Base-by-base conservation (phyloP, 23 red algal species). In the Agarophyton chilense region DNA sequence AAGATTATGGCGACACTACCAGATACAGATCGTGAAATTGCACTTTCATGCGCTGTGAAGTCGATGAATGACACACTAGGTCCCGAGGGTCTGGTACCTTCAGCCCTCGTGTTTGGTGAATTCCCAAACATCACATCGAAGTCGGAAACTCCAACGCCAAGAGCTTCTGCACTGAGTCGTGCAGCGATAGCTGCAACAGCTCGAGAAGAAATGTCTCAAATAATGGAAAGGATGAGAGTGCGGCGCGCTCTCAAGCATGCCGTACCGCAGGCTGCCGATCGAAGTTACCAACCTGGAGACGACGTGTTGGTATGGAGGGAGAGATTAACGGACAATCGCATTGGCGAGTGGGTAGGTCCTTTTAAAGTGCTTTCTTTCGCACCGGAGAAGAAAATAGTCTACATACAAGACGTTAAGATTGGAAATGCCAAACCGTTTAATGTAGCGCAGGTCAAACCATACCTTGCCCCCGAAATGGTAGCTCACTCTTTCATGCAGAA, bases 1-100 rank as follows among this genome's bases (percentile, higher is more conserved):
- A 86, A 86, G 46, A 52, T 86, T 3, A 44, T 49, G 60, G 12
- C 22, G 3, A 39, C 43, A 31, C 25, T 10, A 4, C 72, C 26
- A 31, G 5, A 5, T 8, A 10, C 12, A 17, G 3, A 12, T 22
- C 10, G 3, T 19, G 5, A 2, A 52, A 6, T 51, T 53, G 16
- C 1, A 24, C 65, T 33, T 58, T 86, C 26, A 24, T 21, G 17
- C 14, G 40, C 55, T 18, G 52, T 68, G 19, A 67, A 84, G n/a
- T 56, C 53, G 18, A 84, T 84, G 56, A 84, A 70, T 44, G 58
- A 82, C 1, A 82, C 78, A 33, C 78, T 82, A 32, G 78, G 50
- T 19, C 29, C 78, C 18, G 78, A 61, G 21, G 78, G 50, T 7
- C 57, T 61, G n/a, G 78, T 65, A 6, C 50, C 78, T 19, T 66